Conservation (phyloP, 495 filamentous ascomycete genomes). For the Aspergillus conjunctus region DNA sequence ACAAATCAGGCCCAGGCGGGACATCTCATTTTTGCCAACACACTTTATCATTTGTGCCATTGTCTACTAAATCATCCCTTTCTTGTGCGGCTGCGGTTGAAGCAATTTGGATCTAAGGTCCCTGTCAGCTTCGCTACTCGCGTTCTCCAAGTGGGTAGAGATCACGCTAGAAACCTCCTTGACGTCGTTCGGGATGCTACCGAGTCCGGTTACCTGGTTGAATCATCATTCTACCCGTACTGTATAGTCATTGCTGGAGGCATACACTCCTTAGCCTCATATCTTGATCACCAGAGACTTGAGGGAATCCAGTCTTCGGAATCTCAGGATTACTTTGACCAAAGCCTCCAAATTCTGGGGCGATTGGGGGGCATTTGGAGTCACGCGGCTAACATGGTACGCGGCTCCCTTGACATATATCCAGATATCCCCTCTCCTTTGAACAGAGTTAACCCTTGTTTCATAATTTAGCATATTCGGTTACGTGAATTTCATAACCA, state of each 20-base stretch:
- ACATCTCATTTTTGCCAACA: slow-evolving; percentile 32
- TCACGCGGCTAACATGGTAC: slow-evolving; percentile 32
- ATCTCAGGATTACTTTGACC: slow-evolving; percentile 20
- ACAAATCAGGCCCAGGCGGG: slow-evolving; percentile 25
- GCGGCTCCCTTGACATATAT: too few relatives aligned
- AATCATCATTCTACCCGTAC: slow-evolving; percentile 12
- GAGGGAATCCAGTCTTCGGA: slow-evolving; percentile 7
- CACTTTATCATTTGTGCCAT: slow-evolving; percentile 35
- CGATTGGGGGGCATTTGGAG: slow-evolving; percentile 25
- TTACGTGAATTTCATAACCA: slow-evolving; percentile 31
- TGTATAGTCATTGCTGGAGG: slow-evolving; percentile 6
- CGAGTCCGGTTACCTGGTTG: slow-evolving; percentile 3
- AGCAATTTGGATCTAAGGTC: slow-evolving; percentile 24
- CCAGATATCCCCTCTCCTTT: not conserved
- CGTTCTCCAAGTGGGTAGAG: slow-evolving; percentile 23
- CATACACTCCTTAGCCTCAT: not conserved
- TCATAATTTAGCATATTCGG: slow-evolving; percentile 19
- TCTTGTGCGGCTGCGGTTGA: slow-evolving; percentile 25
- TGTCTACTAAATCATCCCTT: slow-evolving; percentile 38
- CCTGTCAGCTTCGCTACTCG: slow-evolving; percentile 29
- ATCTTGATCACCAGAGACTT: not conserved
- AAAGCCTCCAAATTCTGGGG: slow-evolving; percentile 22
- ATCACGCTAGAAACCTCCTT: slow-evolving; percentile 28
- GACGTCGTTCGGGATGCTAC: slow-evolving; percentile 24
- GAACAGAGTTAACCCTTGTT: not conserved